These are phyloP conservation scores for Kwoniella dejecticola DNA, from an alignment of 768 basidiomycete species.

Conservation along the genomic window DNA sequence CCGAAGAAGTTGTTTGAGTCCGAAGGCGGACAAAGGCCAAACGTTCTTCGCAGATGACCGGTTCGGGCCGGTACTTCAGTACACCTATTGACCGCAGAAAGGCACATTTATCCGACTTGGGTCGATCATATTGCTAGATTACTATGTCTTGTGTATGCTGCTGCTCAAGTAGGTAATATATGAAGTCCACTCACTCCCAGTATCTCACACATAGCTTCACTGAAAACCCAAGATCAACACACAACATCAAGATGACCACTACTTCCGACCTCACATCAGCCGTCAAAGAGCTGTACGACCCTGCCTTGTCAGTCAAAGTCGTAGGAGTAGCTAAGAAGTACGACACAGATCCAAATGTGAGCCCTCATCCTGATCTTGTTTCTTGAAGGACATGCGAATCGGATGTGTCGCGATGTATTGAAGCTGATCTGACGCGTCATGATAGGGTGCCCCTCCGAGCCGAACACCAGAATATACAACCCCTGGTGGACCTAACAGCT, in stretches of 20 bases:
- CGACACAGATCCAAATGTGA: constrained; percentile 34
- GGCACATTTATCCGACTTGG: too few species aligned
- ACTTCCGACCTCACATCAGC: neutral
- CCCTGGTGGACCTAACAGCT: constrained; percentile 42
- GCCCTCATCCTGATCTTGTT: too few species aligned
- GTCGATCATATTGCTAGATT: too few species aligned
- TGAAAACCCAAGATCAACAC: neutral
- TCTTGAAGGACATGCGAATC: too few species aligned
- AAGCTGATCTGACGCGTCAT: neutral
- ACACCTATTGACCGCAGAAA: too few species aligned
- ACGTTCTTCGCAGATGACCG: neutral
- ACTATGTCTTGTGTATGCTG: too few species aligned
- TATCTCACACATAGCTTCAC: neutral
- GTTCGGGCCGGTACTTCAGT: neutral
- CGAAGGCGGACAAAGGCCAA: too few species aligned
- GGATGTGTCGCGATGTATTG: too few species aligned
- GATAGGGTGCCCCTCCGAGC: constrained; percentile 29
- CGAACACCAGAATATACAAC: constrained; percentile 41
- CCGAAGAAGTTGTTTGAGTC: too few species aligned
- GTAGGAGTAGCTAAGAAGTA: constrained; percentile 49
- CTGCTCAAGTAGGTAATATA: too few species aligned
- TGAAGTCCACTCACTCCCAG: too few species aligned
- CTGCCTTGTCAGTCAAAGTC: constrained; percentile 39
- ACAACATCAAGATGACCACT: neutral
- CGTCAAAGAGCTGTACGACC: constrained; percentile 28